Base-by-base conservation (phyloP, 2,329 filamentous ascomycete species). In the Talaromyces sp. region DNA sequence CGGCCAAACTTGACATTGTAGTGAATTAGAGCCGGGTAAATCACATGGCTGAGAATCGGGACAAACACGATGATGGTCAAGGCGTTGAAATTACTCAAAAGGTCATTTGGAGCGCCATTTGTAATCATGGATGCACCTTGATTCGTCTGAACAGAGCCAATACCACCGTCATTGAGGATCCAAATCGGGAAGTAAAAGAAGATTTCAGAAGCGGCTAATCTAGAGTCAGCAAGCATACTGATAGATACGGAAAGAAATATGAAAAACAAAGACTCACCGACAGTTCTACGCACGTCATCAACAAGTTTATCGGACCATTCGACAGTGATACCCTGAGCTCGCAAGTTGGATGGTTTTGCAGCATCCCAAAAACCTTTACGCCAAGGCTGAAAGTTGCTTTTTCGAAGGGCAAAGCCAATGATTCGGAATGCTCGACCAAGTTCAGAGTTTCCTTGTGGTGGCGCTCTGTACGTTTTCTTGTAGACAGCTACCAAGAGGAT, bases 71-170 rank as follows among this genome's bases (percentile, higher is more conserved):
- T 81, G 66, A 81, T 80, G 54, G 75, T 78, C 8, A 82, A 66
- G 1, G 79, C 71, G 69, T 81, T 81, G 69, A 82, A 80, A 69
- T 82, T 81, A 65, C 61, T 69, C 48, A 82, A 72, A 7, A 82
- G 69, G 57, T 82, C 80, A 64, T 82, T 82, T 50, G 80, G 80
- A 1, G 78, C 78, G 32, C 79, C 80, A 57, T 80, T 74, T 10
- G 79, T 82, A 9, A 69, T 71, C 69, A 83, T 69, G 65, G 79
- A 79, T 10, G 79, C 80, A 9, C 73, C 76, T 67, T 81, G 69
- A 68, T 78, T 81, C 54, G 70, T 80, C 26, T 77, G 75, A 0
- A 81, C 74, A 4, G 73, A 73, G 17, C 83, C 82, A 32, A 85
- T 76, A 64, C 83, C 82, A n/a, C 72, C 69, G 60, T 75, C 69